These are phyloP conservation scores for Camellia granthamiana DNA, from an alignment of 148 eudicot genomes.

Conservation along the genomic window DNA sequence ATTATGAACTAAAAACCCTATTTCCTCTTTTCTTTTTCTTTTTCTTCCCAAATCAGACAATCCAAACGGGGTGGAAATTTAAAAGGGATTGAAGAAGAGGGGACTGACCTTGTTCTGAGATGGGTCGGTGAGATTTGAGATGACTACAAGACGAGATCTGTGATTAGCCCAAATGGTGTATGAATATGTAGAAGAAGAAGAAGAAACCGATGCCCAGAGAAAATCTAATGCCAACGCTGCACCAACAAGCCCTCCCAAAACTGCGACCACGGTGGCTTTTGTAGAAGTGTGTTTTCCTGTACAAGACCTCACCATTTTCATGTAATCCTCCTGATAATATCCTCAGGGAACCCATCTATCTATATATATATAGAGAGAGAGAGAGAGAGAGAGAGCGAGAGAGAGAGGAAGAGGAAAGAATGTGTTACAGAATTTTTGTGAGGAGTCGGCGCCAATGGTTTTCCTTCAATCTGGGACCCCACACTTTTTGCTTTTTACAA, in stretches of 20 bases:
- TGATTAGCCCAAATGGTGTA: slow-evolving; percentile 12
- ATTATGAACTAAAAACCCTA: too few relatives aligned
- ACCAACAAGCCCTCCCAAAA: slow-evolving; percentile 16
- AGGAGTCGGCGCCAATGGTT: slow-evolving; percentile 28
- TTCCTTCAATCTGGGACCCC: neutral
- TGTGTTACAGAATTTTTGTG: neutral
- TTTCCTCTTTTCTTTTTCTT: too few relatives aligned
- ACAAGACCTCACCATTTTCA: slow-evolving; percentile 11
- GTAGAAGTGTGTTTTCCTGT: neutral
- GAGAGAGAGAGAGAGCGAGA: neutral
- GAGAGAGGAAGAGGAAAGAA: neutral
- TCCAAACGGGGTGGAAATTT: neutral
- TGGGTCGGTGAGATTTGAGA: slow-evolving; percentile 14
- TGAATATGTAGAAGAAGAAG: slow-evolving; percentile 4
- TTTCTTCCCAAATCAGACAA: neutral
- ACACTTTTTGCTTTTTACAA: too few relatives aligned
- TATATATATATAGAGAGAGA: neutral
- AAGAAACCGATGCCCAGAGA: slow-evolving; percentile 22
- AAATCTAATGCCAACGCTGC: slow-evolving; percentile 23
- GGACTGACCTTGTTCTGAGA: slow-evolving; percentile 13
- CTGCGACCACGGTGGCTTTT: slow-evolving; percentile 9
- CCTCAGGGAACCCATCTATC: neutral
- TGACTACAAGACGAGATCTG: slow-evolving; percentile 14
- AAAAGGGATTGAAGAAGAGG: too few relatives aligned
- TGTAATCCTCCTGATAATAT: neutral